Conservation (phyloP, 1,139 yeast species). For the Lizanozyma gosingica region DNA sequence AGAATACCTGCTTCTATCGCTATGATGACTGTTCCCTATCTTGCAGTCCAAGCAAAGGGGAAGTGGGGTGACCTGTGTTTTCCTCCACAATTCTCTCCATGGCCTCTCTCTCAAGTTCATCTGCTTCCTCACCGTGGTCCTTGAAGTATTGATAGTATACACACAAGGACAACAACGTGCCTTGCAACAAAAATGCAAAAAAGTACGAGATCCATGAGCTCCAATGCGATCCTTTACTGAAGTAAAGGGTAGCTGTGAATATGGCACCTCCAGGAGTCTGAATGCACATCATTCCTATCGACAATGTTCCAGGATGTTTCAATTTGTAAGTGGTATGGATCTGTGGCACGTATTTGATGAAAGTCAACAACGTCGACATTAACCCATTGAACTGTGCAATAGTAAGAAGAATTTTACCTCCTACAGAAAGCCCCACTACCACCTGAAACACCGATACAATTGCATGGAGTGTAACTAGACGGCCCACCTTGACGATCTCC, state of each 20-base stretch:
- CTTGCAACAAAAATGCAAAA: constrained; percentile 64
- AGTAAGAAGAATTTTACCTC: constrained; percentile 13
- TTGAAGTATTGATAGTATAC: constrained; percentile 19
- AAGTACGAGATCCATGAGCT: constrained; percentile 80
- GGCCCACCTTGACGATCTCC: constrained; percentile 34
- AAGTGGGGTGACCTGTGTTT: no score
- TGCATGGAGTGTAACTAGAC: constrained; percentile 27
- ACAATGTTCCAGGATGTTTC: constrained; percentile 74
- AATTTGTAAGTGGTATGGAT: constrained; percentile 58
- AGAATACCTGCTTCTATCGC: no score
- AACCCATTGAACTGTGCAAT: constrained; percentile 60
- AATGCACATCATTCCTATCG: constrained; percentile 73
- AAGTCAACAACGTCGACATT: constrained; percentile 51
- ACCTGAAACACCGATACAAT: constrained; percentile 26
- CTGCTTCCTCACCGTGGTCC: constrained; percentile 9
- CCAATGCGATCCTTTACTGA: constrained; percentile 76
- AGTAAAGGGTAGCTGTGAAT: constrained; percentile 63
- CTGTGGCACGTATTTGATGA: constrained; percentile 76
- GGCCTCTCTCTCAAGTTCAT: constrained; percentile 16
- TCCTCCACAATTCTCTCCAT: constrained; percentile 14
- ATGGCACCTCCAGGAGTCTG: constrained; percentile 88
- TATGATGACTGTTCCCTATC: background rate
- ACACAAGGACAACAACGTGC: constrained; percentile 43
- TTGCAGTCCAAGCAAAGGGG: background rate
- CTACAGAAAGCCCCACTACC: constrained; percentile 18